Base-by-base conservation (phyloP, 2,329 filamentous ascomycete genomes). In the Taxawa tesnikishii region DNA sequence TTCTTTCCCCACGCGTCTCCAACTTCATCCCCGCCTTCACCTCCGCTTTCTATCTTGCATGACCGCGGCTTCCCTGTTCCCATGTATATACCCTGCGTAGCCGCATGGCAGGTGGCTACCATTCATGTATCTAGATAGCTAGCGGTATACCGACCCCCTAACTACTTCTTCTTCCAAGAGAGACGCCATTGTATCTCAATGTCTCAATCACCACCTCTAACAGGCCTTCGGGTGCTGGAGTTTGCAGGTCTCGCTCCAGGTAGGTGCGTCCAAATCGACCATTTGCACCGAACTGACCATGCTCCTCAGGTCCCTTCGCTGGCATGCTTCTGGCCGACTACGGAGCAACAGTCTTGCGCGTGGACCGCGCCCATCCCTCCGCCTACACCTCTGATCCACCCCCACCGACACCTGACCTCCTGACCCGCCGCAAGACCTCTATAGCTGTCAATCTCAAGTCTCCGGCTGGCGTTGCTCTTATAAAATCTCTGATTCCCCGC, bases 281-380 rank as follows among this genome's bases (percentile, higher is more conserved):
- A 33, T 9, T 15, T n/a, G 23, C 27, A 19, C n/a, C 24, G 25
- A 12, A 15, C 24, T 13, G 15, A 28, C 38, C n/a, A n/a, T 23
- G n/a, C 19, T 23, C 2, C 18, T 6, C 42, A 87, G 85, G 80
- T 15, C 87, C 87, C 26, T 94, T 90, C 54, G 80, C 84, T 30
- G 85, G 85, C 46, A 73, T 94, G 50, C 73, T 94, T 31, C 77
- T 94, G 39, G 79, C 87, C 45, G 87, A 94, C 59, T 83, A 84
- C 43, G 88, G 88, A 48, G 88, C 88, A 33, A 75, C 75, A 5
- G 83, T 94, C 46, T 70, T 96, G 11, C 84, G 88, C 47, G 68
- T 96, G 56, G 88, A 96, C 63, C 79, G 66, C 48, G 58, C 63
- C 45, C 50, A 58, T 54, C 33, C 64, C 14, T 53, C 62, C 33